Evolutionary conservation across 495 filamentous ascomycete genomes (phyloP).

Genomic region (Aspergillus avenaceus): DNA sequence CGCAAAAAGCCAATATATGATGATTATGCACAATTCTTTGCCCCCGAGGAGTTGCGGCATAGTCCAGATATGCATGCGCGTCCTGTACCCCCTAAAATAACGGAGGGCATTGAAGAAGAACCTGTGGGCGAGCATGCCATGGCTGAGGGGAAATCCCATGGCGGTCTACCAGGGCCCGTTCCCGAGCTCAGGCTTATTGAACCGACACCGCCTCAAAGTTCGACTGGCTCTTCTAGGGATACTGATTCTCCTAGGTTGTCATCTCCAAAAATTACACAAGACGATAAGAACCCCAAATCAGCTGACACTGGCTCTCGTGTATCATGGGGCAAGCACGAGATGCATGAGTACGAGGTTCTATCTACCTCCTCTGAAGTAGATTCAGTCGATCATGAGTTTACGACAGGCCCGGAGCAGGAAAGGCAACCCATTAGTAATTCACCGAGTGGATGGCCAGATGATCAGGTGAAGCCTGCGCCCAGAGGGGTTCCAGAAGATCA

Average conservation of each 20-base stretch:
- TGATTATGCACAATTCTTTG: slow-evolving; percentile 42
- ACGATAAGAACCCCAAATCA: slow-evolving; percentile 22
- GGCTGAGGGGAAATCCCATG: slow-evolving; percentile 22
- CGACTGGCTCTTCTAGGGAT: slow-evolving; percentile 36
- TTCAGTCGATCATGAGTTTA: slow-evolving; percentile 25
- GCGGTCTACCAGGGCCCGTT: slow-evolving; percentile 45
- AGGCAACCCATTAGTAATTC: not conserved
- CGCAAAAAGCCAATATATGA: slow-evolving; percentile 32
- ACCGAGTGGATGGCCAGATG: not conserved
- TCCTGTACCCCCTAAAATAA: slow-evolving; percentile 20
- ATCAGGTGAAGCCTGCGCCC: not conserved
- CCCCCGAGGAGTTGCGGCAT: slow-evolving; percentile 33
- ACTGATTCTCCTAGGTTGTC: slow-evolving; percentile 24
- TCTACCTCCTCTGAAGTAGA: slow-evolving; percentile 48
- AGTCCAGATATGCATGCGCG: slow-evolving; percentile 19
- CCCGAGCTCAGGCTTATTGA: slow-evolving; percentile 45
- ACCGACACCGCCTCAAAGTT: slow-evolving; percentile 48
- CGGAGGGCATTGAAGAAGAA: slow-evolving; percentile 30
- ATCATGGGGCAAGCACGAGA: slow-evolving; percentile 59
- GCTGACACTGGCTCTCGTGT: slow-evolving; percentile 46
- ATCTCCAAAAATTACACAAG: slow-evolving; percentile 14
- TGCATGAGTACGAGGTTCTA: slow-evolving; percentile 55
- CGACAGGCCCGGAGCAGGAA: slow-evolving; percentile 1
- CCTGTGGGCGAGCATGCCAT: slow-evolving; percentile 19
- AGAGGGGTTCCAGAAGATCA: slow-evolving; percentile 14